Base-by-base conservation (phyloP, 2,329 filamentous ascomycete genomes). In the Biscogniauxia sp. region DNA sequence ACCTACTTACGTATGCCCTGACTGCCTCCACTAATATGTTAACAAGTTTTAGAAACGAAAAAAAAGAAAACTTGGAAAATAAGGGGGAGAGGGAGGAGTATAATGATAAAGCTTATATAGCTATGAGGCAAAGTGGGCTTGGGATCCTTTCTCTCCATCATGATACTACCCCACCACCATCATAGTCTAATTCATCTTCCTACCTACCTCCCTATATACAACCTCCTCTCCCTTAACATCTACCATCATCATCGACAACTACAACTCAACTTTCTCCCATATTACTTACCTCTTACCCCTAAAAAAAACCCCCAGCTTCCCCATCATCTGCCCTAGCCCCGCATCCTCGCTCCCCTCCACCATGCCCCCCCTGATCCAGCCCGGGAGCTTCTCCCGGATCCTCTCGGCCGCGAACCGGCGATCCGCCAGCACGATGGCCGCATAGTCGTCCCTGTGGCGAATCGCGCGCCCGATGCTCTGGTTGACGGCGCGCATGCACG, bases 401-500 rank as follows among this genome's bases (percentile, higher is more conserved):
- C 90, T 83, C 54, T 86, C 81, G 26, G 83, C 86, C n/a, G 82
- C 84, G 75, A 95, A 99, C 56, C 95, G 82, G 64, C 84, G 81
- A 75, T 99, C 95, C 37, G 95, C 79, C 72, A 99, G 83, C 59
- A 97, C 77, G 64, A 99, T 97, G 17, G 90, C 88, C 4, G 95
- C 95, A 76, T 96, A 98, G 76, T 99, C 95, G 23, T 85, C 86
- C 58, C 84, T 84, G 73, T 99, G 95, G 53, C 95, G 82, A 69
- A 99, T 97, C 1, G 93, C 95, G 61, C 95, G 82, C 0, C 95
- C 95, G 67, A 99, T 93, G 72, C 92, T 95, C 79, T 99, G 95
- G 74, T 99, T 99, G 4, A 99, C 95, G 4, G 93, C 92, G 49
- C 95, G 84, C 93, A 99, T 97, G 74, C 93, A 97, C 0, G 92